phyloP scores from a whole-genome alignment of 2,329 filamentous ascomycete genomes.

The Metarhizium sp. region DNA sequence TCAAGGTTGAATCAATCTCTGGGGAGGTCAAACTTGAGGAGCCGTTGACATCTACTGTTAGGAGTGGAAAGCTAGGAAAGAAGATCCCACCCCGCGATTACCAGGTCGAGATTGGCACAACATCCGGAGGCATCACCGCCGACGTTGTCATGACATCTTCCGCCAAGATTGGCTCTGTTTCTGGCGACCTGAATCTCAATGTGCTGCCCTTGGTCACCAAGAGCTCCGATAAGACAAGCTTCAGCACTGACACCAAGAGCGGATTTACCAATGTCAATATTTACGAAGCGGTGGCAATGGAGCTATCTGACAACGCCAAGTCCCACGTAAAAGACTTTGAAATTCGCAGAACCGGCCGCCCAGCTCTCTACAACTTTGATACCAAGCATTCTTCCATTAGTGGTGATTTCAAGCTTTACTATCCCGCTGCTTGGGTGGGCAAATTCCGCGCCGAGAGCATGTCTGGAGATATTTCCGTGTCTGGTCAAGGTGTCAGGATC shows the following conservation, averaged over 20 bases:
- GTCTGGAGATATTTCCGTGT: constrained; percentile 28
- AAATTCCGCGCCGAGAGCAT: constrained; percentile 28
- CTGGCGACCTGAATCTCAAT: constrained; percentile 29
- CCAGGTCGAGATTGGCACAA: constrained; percentile 31
- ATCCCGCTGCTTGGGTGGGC: constrained; percentile 43
- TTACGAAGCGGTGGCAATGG: constrained; percentile 27
- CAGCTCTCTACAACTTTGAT: constrained; percentile 25
- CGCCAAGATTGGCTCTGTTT: constrained; percentile 27
- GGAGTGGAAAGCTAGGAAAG: constrained; percentile 10
- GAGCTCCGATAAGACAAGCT: constrained; percentile 12
- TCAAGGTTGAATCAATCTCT: constrained; percentile 33
- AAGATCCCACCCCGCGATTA: constrained; percentile 38
- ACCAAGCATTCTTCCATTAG: constrained; percentile 35
- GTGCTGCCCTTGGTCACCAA: constrained; percentile 32
- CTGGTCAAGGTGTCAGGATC: constrained; percentile 34
- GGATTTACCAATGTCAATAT: constrained; percentile 30
- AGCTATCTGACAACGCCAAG: constrained; percentile 3
- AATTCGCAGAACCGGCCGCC: constrained; percentile 9
- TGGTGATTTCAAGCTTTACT: constrained; percentile 31
- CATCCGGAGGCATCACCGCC: constrained; percentile 33
- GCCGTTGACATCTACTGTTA: constrained; percentile 21
- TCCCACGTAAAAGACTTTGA: background rate
- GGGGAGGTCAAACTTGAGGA: constrained; percentile 33
- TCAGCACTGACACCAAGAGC: constrained; percentile 35
- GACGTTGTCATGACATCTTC: constrained; percentile 29